A percentile compares a stretch with the other conserved stretches of the same genome.
Evolutionary conservation across 2,329 filamentous ascomycete genomes (phyloP).

Genomic region (Onygenales sp.): DNA sequence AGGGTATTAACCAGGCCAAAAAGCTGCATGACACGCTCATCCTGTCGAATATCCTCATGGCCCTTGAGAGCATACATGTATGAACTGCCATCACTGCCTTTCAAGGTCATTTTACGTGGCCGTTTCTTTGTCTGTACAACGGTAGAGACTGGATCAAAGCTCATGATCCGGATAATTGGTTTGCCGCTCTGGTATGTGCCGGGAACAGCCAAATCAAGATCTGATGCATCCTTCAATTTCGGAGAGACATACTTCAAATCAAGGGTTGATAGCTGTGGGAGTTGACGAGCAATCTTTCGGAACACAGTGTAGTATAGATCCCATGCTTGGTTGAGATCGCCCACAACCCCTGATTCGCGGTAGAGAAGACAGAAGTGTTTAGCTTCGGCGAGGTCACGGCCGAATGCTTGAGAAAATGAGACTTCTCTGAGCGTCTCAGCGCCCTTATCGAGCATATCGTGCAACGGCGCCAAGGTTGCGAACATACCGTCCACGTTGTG

Average conservation of each 20-base stretch:
- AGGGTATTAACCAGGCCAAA: slow-evolving; percentile 97
- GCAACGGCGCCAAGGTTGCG: slow-evolving; percentile 74
- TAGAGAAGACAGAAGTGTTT: slow-evolving; percentile 94
- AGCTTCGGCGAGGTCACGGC: slow-evolving; percentile 86
- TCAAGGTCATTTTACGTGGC: slow-evolving; percentile 77
- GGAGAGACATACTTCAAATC: slow-evolving; percentile 97
- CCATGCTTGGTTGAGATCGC: slow-evolving; percentile 96
- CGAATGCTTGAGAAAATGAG: slow-evolving; percentile 95
- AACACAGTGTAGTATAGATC: slow-evolving; percentile 99
- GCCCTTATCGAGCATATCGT: slow-evolving; percentile 82
- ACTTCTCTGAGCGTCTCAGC: slow-evolving; percentile 92
- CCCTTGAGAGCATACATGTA: slow-evolving; percentile 93
- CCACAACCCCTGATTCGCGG: slow-evolving; percentile 76
- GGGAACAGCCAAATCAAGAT: slow-evolving; percentile 89
- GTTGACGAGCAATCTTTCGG: slow-evolving; percentile 83
- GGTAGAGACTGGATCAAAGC: slow-evolving; percentile 79
- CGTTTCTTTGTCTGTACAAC: slow-evolving; percentile 97
- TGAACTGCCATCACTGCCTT: slow-evolving; percentile 76
- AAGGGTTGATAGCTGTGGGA: slow-evolving; percentile 83
- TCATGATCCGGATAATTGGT: slow-evolving; percentile 73
- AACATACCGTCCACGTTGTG: slow-evolving; percentile 99
- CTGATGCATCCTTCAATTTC: slow-evolving; percentile 72
- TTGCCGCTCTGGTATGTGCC: slow-evolving; percentile 79
- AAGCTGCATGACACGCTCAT: slow-evolving; percentile 98
- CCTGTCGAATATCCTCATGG: slow-evolving; percentile 98